These are phyloP conservation scores for Casaregolazyma lundiana DNA, from an alignment of 1,139 yeast species.

Conservation along the genomic window DNA sequence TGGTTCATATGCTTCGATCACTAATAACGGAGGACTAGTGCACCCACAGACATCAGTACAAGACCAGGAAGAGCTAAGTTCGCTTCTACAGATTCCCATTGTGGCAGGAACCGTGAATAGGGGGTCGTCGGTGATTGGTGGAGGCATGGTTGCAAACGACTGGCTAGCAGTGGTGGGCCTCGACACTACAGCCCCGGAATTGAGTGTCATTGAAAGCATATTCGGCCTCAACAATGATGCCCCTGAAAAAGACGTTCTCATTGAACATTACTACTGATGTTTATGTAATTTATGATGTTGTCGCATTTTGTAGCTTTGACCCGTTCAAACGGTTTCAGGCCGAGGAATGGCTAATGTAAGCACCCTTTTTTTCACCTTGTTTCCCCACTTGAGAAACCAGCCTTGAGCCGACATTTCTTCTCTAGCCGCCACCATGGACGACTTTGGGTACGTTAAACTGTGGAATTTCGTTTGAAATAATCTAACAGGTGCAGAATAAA, in stretches of 20 bases:
- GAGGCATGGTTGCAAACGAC: slow-evolving; percentile 97
- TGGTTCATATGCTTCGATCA: slow-evolving; percentile 90
- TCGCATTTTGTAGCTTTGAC: no score
- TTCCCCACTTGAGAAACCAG: no score
- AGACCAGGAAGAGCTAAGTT: slow-evolving; percentile 96
- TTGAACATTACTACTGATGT: slow-evolving; percentile 37
- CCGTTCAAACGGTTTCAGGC: no score
- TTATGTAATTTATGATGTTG: not conserved
- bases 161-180: slow-evolving; percentile 96
- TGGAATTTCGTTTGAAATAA: not conserved
- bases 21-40: slow-evolving; percentile 97
- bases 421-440: slow-evolving; percentile 28
- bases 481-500: slow-evolving; percentile 22
- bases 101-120: slow-evolving; percentile 99
- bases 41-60: slow-evolving; percentile 97
- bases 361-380: not conserved
- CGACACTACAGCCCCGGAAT: slow-evolving; percentile 98
- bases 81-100: slow-evolving; percentile 91
- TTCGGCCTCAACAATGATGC: slow-evolving; percentile 47
- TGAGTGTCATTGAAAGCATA: slow-evolving; percentile 93
- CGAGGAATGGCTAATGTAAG: no score
- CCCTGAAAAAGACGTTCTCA: slow-evolving; percentile 38
- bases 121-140: slow-evolving; percentile 96
- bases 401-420: not conserved
- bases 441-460: slow-evolving; percentile 27